Percentiles rank a stretch among this genome's conserved stretches.
These are phyloP conservation scores for Melampsora occidentalis DNA, from an alignment of 1,284 basidiomycete genomes.

Conservation along the genomic window DNA sequence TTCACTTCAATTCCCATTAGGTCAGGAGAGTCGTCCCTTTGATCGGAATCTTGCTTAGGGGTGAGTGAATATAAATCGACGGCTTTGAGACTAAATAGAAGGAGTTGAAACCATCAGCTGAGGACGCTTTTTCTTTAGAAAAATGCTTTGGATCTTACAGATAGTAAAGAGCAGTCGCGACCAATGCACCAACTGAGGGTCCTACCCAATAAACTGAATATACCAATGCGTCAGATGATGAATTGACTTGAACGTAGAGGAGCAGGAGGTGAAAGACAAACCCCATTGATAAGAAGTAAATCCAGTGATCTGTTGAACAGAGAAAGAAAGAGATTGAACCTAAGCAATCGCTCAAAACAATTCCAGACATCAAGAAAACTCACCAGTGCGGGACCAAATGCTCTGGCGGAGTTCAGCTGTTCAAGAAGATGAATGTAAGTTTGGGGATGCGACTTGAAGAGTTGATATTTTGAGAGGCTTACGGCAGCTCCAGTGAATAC, in stretches of 20 bases:
- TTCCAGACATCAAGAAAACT: background rate
- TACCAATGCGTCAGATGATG: background rate
- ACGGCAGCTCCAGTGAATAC: constrained; percentile 45
- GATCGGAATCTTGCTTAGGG: constrained; percentile 37
- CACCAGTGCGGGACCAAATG: constrained; percentile 45
- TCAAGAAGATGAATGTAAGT: background rate
- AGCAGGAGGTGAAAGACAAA: background rate
- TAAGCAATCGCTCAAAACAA: background rate
- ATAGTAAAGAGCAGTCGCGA: constrained; percentile 6
- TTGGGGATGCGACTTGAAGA: background rate
- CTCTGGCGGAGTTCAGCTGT: constrained; percentile 33
- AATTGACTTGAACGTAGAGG: background rate
- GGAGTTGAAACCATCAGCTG: no score
- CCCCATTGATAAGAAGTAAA: constrained; percentile 10
- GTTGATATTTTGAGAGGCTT: constrained; percentile 19
- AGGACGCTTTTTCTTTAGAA: no score
- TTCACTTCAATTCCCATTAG: constrained; percentile 36
- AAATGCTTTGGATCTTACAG: no score
- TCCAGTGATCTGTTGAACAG: background rate
- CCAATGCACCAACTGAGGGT: background rate
- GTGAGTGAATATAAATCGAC: constrained; percentile 19
- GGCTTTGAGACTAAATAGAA: constrained; percentile 19
- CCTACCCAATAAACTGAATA: constrained; percentile 1
- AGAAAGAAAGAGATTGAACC: background rate
- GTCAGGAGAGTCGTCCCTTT: constrained; percentile 23